Evolutionary conservation across 2,329 filamentous ascomycete genomes (phyloP).

Genomic region (Blastomyces silverae): DNA sequence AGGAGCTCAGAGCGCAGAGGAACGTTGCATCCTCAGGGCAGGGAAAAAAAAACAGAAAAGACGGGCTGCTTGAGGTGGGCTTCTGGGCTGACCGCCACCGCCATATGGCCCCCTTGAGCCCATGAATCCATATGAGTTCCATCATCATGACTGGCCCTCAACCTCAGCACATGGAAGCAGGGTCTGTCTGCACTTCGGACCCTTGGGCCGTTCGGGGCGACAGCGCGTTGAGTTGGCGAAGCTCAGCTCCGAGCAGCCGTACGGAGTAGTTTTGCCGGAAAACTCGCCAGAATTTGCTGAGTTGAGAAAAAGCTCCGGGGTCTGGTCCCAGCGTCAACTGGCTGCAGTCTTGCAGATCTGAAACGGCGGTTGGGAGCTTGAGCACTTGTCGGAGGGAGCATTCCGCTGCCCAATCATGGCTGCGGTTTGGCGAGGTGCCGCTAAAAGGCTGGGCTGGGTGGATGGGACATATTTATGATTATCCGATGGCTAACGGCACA

Average conservation of each 20-base stretch:
- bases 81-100: background rate
- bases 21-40: slow-evolving; percentile 4
- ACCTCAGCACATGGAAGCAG: background rate
- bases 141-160: too few species aligned
- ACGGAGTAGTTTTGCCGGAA: background rate
- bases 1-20: background rate
- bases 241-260: background rate
- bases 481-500: too few species aligned
- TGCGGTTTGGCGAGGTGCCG: slow-evolving; percentile 10
- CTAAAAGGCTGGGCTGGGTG: background rate
- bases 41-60: background rate
- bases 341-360: slow-evolving; percentile 15
- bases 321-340: slow-evolving; percentile 9
- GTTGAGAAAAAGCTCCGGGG: slow-evolving; percentile 21
- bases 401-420: slow-evolving; percentile 3
- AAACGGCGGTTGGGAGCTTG: slow-evolving; percentile 14
- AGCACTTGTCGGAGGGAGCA: background rate
- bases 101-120: background rate
- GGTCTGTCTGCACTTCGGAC: slow-evolving; percentile 1
- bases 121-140: too few species aligned
- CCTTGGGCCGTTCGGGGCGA: background rate
- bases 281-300: slow-evolving; percentile 24
- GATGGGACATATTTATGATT: too few species aligned
- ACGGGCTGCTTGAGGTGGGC: background rate
- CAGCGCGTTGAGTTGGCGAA: background rate